phyloP scores from a whole-genome alignment of 2,329 filamentous ascomycete genomes.

The Chaetothyriales sp. region DNA sequence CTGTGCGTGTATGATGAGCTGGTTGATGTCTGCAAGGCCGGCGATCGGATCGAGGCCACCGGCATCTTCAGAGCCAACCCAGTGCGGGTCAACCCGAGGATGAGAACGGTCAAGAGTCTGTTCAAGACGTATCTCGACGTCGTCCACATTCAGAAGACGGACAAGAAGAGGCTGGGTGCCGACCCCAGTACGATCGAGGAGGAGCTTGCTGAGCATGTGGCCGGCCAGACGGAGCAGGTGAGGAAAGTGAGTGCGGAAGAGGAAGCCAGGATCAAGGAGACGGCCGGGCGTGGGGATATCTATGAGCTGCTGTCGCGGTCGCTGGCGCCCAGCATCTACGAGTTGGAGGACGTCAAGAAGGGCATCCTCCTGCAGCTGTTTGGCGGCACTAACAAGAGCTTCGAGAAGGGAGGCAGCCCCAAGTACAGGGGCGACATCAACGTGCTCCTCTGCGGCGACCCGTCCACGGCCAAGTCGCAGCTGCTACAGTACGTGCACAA shows the following conservation, averaged over 20 bases:
- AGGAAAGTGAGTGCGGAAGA: slow-evolving; percentile 76
- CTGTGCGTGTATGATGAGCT: slow-evolving; percentile 93
- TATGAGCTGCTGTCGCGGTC: slow-evolving; percentile 88
- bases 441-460: slow-evolving; percentile 88
- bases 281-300: slow-evolving; percentile 66
- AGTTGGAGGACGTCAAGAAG: slow-evolving; percentile 98
- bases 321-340: slow-evolving; percentile 86
- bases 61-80: slow-evolving; percentile 94
- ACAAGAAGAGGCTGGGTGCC: slow-evolving; percentile 85
- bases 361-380: slow-evolving; percentile 93
- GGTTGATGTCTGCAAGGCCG: slow-evolving; percentile 94
- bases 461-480: slow-evolving; percentile 92
- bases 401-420: slow-evolving; percentile 88
- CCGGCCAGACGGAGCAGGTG: slow-evolving; percentile 65
- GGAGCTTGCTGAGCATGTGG: slow-evolving; percentile 58
- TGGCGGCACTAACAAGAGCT: slow-evolving; percentile 94
- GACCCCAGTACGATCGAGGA: slow-evolving; percentile 80
- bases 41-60: slow-evolving; percentile 88
- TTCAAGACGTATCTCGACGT: slow-evolving; percentile 98
- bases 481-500: slow-evolving; percentile 90
- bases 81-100: slow-evolving; percentile 83
- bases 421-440: slow-evolving; percentile 97
- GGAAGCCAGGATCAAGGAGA: slow-evolving; percentile 73
- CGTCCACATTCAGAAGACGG: slow-evolving; percentile 88
- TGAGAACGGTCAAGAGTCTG: slow-evolving; percentile 81